Base-by-base conservation (phyloP, 2,329 filamentous ascomycete species). In the Penicillium palitans region DNA sequence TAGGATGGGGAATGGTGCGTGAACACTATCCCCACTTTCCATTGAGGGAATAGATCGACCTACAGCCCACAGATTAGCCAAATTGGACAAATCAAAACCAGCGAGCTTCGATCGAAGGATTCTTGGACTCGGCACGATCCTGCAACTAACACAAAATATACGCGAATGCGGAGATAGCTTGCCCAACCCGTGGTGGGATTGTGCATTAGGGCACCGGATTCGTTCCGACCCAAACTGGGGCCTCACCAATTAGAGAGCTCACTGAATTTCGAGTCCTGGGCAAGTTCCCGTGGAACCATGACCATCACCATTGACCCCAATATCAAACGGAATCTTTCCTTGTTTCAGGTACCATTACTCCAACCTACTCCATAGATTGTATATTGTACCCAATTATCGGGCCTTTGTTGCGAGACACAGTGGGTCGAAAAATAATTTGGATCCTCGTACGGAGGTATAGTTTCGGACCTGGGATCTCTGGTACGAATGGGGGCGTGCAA, bases 91-190 rank as follows among this genome's bases (percentile, higher is more conserved):
- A 47, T 39, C 4, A 40, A 2, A 53, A 15, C 21, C 0, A 29
- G 1, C 33, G 9, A 45, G 47, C n/a, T 39, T 31, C 40, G 54
- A 52, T 56, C 54, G 47, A 56, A 52, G 39, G 29, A 42, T 37
- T 52, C 27, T 15, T 25, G 31, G 13, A 51, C 13, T 44, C 31
- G 42, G 39, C 21, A 45, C 21, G 53, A 55, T 51, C 53, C 27
- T 51, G 29, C 27, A 24, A 50, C n/a, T 6, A 29, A n/a, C 15
- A 25, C 8, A 27, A 27, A 29, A 19, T 27, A 44, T 45, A 35
- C 33, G 33, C 44, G 31, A 51, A 52, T 57, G 54, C 54, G 54
- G 54, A 56, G 54, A 57, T 42, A 29, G 25, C 27, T 10, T 52
- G 17, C 6, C 10, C 47, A 52, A 31, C 39, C 39, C 40, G 21